phyloP scores from a whole-genome alignment of 805 yeast genomes.

The Suhomyces pyralidae region DNA sequence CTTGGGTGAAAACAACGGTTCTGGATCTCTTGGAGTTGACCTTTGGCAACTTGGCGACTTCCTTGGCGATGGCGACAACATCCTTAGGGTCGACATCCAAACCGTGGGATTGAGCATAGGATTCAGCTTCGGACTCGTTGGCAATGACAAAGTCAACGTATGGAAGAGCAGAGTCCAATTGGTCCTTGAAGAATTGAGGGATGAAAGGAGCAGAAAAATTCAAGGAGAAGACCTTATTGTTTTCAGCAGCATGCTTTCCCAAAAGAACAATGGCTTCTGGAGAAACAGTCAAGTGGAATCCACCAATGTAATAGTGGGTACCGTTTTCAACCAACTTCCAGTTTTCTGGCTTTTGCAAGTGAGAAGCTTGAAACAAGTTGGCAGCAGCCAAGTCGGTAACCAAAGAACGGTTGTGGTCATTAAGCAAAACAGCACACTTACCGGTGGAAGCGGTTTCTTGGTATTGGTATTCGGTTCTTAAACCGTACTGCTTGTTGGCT shows the following conservation, averaged over 20 bases:
- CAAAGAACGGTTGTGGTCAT: constrained; percentile 84
- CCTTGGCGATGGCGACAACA: constrained; percentile 74
- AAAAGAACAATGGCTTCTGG: constrained; percentile 88
- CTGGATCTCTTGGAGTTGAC: constrained; percentile 65
- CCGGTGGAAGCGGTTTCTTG: constrained; percentile 82
- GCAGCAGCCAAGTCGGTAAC: constrained; percentile 98
- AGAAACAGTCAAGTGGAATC: constrained; percentile 98
- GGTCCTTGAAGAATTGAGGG: constrained; percentile 91
- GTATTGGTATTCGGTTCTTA: constrained; percentile 79
- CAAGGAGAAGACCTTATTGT: constrained; percentile 71
- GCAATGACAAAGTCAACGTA: constrained; percentile 91
- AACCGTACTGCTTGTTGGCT: constrained; percentile 89
- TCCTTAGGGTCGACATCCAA: constrained; percentile 49
- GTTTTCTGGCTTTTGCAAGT: constrained; percentile 83
- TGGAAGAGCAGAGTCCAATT: constrained; percentile 73
- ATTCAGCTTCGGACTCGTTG: constrained; percentile 95
- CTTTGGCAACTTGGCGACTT: constrained; percentile 77
- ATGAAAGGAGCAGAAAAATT: constrained; percentile 97
- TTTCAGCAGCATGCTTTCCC: constrained; percentile 88
- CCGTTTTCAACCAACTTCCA: constrained; percentile 85
- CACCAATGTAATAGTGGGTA: constrained; percentile 87
- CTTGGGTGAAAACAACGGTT: constrained; percentile 93
- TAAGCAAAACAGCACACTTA: constrained; percentile 94
- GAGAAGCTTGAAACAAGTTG: constrained; percentile 88
- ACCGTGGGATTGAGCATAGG: constrained; percentile 85